A percentile compares a stretch with the other conserved stretches of the same genome.
phyloP scores from a whole-genome alignment of 495 filamentous ascomycete species.

The Tuber borchii region DNA sequence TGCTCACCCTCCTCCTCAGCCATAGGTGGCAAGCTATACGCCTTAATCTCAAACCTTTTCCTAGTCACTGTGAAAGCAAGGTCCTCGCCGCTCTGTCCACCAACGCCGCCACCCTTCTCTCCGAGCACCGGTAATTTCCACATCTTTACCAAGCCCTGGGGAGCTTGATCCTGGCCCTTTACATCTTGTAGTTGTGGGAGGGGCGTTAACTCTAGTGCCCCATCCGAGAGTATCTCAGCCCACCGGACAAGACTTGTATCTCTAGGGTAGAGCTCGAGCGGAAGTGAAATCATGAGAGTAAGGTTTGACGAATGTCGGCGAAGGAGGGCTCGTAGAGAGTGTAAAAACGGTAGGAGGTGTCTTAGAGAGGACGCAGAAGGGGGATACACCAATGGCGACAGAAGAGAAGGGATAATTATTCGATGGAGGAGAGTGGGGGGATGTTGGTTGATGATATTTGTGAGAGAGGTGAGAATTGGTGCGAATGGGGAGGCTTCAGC shows the following conservation, averaged over 20 bases:
- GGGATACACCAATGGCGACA: conserved; percentile 77
- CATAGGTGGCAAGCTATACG: conserved; percentile 84
- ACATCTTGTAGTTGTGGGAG: conserved; percentile 50
- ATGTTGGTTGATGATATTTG: conserved; percentile 52
- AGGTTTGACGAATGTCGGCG: conserved; percentile 58
- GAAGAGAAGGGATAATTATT: conserved; percentile 70
- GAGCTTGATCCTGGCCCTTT: conserved; percentile 55
- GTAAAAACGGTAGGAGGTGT: conserved; percentile 74
- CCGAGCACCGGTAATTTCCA: conserved; percentile 77
- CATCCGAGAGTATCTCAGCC: conserved; percentile 79
- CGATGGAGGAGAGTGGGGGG: conserved; percentile 64
- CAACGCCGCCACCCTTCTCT: conserved; percentile 77
- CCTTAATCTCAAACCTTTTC: conserved; percentile 74
- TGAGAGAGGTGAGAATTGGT: conserved; percentile 57
- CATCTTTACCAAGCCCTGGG: conserved; percentile 77
- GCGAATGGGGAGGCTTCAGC: conserved; percentile 27
- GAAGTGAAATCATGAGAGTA: conserved; percentile 69
- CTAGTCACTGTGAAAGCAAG: conserved; percentile 83
- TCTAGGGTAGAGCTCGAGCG: conserved; percentile 74
- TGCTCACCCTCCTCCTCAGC: conserved; percentile 66
- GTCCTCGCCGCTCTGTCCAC: conserved; percentile 64
- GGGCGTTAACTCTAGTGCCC: conserved; percentile 80
- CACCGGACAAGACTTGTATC: conserved; percentile 71
- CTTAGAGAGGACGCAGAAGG: conserved; percentile 59
- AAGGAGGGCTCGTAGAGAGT: conserved; percentile 67